Conservation (phyloP, 352 stramenopile species). For the Pythium aristosporum region DNA sequence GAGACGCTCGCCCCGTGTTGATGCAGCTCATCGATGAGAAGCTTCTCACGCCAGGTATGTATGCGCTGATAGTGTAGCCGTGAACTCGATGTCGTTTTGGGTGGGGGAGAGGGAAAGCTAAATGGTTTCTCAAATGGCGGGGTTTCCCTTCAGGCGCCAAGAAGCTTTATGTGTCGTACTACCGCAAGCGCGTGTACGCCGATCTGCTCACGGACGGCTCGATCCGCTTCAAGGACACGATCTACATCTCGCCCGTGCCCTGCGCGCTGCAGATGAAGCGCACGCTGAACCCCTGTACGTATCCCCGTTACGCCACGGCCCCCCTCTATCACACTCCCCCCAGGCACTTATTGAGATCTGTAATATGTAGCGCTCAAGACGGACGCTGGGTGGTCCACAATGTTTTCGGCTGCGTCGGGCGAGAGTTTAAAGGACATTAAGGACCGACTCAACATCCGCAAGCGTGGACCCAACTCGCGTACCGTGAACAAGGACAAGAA, state of each 20-base stretch:
- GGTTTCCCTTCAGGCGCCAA: conserved; percentile 38
- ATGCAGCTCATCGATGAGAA: conserved; percentile 71
- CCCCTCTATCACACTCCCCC: background rate
- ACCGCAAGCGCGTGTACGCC: conserved; percentile 75
- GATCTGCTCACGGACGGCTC: conserved; percentile 72
- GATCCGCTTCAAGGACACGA: conserved; percentile 72
- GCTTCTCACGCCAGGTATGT: conserved; percentile 50
- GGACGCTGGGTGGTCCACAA: conserved; percentile 77
- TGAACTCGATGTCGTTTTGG: background rate
- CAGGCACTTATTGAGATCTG: background rate
- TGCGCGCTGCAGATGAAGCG: conserved; percentile 82
- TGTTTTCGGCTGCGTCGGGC: conserved; percentile 62
- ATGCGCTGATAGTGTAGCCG: background rate
- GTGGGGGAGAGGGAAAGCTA: background rate
- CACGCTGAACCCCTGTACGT: conserved; percentile 65
- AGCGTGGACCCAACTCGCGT: conserved; percentile 58
- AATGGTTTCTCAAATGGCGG: background rate
- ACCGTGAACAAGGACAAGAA: conserved; percentile 63
- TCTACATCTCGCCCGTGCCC: conserved; percentile 74
- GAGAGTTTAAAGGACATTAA: conserved; percentile 83
- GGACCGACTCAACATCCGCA: conserved; percentile 69
- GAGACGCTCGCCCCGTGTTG: conserved; percentile 62
- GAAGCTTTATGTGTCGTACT: conserved; percentile 83
- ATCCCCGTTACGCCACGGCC: conserved; percentile 2
- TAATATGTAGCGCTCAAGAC: conserved; percentile 51